Base-by-base conservation (phyloP, 805 yeast species). In the Schwanniomyces pseudopolymorphus region DNA sequence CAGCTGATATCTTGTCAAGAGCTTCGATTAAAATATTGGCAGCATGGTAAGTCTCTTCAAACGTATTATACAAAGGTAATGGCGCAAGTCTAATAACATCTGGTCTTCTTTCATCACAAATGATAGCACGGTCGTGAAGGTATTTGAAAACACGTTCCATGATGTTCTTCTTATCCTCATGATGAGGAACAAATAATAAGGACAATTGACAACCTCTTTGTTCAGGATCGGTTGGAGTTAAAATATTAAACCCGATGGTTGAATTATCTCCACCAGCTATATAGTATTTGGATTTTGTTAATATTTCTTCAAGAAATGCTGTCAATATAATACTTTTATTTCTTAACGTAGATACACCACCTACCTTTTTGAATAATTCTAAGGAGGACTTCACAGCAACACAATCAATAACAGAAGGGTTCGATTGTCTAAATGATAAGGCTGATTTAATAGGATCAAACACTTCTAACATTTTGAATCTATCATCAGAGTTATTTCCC, bases 51-150 rank as follows among this genome's bases (percentile, higher is more conserved):
- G 87, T 81, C 50, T 91, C 95, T 37, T 60, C 66, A 54, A 87
- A 87, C 1, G 87, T 80, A 58, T 89, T 91, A 69, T 91, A 91
- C 40, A 89, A 71, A 0, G 96, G 94, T 2, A 79, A 73, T 6
- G 98, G 97, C 0, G 96, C 92, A n/a, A 91, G 60, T 47, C 97
- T 72, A 33, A 92, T 81, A n/a, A 90, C 97, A 60, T 83, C 83
- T 1, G 97, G 97, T 59, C 89, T 76, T 60, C 98, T 77, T 60
- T 91, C 96, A 62, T 91, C 98, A 47, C 89, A 86, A 20, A 91
- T 79, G 1, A 89, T 80, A 2, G 89, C 97, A 9, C 71, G 58
- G 27, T 69, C 70, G 51, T 70, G 75, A 50, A 91, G 60, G 48
- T 71, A 69, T 1, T 59, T 54, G 47, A 78, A 76, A 2, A 89